These are phyloP conservation scores for Saccharata proteae DNA, from an alignment of 2,329 filamentous ascomycete species.

Conservation along the genomic window DNA sequence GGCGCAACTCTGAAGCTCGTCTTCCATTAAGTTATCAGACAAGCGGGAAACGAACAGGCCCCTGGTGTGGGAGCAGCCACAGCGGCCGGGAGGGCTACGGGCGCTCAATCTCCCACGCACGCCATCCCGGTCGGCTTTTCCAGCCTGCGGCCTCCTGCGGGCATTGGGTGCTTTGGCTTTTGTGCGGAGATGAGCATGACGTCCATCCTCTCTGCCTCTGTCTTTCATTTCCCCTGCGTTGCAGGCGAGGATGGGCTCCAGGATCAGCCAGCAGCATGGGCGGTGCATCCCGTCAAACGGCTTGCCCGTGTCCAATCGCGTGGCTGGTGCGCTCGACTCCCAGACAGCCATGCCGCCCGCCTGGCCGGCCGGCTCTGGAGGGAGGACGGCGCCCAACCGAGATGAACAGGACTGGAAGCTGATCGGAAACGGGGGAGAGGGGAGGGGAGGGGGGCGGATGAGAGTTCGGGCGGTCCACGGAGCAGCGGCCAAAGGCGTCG, in stretches of 20 bases:
- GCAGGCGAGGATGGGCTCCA: constrained; percentile 6
- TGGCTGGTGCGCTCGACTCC: constrained; percentile 4
- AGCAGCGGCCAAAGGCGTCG: background rate
- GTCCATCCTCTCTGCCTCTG: no score
- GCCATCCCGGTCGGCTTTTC: no score
- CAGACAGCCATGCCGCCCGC: constrained; percentile 5
- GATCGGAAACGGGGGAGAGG: background rate
- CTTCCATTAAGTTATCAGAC: no score
- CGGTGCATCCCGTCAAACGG: constrained; percentile 4
- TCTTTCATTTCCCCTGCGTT: constrained; percentile 8
- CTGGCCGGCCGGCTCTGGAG: no score
- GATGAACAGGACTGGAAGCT: constrained; percentile 2
- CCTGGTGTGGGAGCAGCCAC: background rate
- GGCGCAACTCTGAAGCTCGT: no score
- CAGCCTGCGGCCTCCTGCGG: no score
- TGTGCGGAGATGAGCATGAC: constrained; percentile 7
- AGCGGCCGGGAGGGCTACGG: no score
- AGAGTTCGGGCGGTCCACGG: background rate
- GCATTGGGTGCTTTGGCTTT: background rate
- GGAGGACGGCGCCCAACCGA: constrained; percentile 5
- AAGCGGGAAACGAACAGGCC: background rate
- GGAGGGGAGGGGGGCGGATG: background rate
- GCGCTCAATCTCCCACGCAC: no score
- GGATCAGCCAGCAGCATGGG: constrained; percentile 6
- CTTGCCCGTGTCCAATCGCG: constrained; percentile 1